These are phyloP conservation scores for Pseudocercospora vitis DNA, from an alignment of 2,329 filamentous ascomycete species.

Conservation along the genomic window DNA sequence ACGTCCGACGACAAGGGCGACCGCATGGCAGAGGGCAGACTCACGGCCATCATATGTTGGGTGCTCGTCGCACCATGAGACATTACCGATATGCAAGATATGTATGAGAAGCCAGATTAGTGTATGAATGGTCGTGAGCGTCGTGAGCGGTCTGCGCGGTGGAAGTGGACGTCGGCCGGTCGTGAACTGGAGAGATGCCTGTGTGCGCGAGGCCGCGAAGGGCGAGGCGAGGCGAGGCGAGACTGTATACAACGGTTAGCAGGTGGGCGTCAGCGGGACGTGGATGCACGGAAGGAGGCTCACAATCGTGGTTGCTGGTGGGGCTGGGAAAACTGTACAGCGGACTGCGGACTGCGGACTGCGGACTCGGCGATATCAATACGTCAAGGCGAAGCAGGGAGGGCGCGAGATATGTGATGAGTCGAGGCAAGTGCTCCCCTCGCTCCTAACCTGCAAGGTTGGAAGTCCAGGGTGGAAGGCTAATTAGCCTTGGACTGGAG, in stretches of 20 bases:
- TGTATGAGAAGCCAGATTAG: conserved; percentile 30
- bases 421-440: conserved; percentile 23
- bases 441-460: conserved; percentile 27
- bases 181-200: no score
- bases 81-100: conserved; percentile 32
- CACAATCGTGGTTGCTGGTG: not conserved
- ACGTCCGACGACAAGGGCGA: not conserved
- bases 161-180: not conserved
- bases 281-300: no score
- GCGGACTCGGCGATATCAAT: conserved; percentile 19
- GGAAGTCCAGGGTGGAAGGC: conserved; percentile 22
- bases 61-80: conserved; percentile 30
- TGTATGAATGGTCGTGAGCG: conserved; percentile 26
- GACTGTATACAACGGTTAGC: conserved; percentile 10
- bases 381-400: conserved; percentile 23
- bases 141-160: conserved; percentile 18
- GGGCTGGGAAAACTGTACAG: conserved; percentile 14
- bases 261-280: conserved; percentile 9
- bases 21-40: conserved; percentile 16
- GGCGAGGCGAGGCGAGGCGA: conserved; percentile 6
- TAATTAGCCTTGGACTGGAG: conserved; percentile 8
- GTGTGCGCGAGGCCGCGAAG: no score
- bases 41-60: conserved; percentile 26
- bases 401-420: conserved; percentile 28
- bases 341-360: conserved; percentile 6